phyloP scores from a whole-genome alignment of 2,329 filamentous ascomycete species.

The Setomelanomma holmii region DNA sequence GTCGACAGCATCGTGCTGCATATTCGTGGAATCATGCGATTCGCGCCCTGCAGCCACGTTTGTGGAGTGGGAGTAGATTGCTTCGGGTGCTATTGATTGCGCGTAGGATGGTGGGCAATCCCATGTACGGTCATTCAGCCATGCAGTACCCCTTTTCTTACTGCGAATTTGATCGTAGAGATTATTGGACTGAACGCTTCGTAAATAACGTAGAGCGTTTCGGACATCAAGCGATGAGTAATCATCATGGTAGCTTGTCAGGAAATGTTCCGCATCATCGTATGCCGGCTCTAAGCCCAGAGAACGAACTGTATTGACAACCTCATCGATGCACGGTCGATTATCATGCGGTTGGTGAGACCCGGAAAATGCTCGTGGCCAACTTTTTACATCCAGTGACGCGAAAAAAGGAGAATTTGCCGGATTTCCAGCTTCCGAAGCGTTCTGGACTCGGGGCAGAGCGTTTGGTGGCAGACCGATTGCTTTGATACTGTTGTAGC shows the following conservation, averaged over 20 bases:
- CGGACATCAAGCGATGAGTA: neutral
- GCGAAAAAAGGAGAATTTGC: neutral
- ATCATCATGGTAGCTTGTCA: slow-evolving; percentile 2
- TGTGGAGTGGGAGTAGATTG: neutral
- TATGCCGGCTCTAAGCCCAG: neutral
- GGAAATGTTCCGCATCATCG: neutral
- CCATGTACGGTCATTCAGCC: slow-evolving; percentile 4
- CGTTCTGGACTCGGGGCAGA: neutral
- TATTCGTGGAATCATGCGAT: no score
- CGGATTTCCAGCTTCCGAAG: neutral
- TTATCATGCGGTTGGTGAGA: neutral
- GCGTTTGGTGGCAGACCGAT: neutral
- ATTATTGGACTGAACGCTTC: neutral
- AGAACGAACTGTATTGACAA: neutral
- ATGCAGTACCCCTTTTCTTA: slow-evolving; percentile 1
- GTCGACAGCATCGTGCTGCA: no score
- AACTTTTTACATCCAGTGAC: neutral
- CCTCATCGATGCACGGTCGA: neutral
- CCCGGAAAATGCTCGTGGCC: neutral
- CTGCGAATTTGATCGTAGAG: neutral
- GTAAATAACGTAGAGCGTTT: neutral
- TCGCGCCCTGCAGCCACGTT: neutral
- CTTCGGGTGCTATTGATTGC: neutral
- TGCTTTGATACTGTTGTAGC: no score
- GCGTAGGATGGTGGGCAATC: neutral